Conservation (phyloP, 805 yeast genomes). For the Candida ortonii region DNA sequence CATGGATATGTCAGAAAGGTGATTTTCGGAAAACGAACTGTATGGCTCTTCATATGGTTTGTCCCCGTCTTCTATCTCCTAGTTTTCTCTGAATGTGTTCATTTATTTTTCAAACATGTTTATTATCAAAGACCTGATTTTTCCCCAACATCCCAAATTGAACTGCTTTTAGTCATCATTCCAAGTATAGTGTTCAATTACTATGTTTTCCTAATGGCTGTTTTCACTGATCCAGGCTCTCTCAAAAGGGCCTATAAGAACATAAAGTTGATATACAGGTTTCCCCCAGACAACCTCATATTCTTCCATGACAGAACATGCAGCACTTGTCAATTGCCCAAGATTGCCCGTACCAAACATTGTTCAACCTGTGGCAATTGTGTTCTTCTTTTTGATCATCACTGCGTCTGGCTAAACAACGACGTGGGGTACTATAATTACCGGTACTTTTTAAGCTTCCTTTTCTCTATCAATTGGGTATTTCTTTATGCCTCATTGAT, state of each 20-base stretch:
- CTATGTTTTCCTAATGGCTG: constrained; percentile 37
- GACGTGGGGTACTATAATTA: constrained; percentile 55
- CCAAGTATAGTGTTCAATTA: constrained; percentile 35
- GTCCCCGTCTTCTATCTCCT: constrained; percentile 42
- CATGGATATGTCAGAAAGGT: constrained; percentile 21
- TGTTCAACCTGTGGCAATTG: constrained; percentile 70
- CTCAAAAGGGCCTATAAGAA: constrained; percentile 14
- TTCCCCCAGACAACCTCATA: constrained; percentile 41
- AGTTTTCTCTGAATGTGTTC: constrained; percentile 32
- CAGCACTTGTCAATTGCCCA: constrained; percentile 57
- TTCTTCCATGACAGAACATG: constrained; percentile 38
- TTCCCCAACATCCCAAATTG: constrained; percentile 6
- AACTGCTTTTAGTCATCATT: constrained; percentile 26
- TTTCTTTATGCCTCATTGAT: constrained; percentile 42
- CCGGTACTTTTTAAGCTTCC: constrained; percentile 44
- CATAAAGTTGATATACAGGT: constrained; percentile 13
- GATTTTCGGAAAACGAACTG: constrained; percentile 8
- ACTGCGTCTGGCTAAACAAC: constrained; percentile 53
- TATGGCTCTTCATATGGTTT: constrained; percentile 37
- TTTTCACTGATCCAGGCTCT: constrained; percentile 44
- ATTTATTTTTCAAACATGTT: constrained; percentile 24
- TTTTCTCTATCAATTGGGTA: constrained; percentile 34
- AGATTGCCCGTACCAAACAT: constrained; percentile 76
- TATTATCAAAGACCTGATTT: constrained; percentile 16
- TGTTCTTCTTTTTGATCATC: constrained; percentile 61